phyloP scores from a whole-genome alignment of 2,329 filamentous ascomycete species.

The Diaporthe sp. region DNA sequence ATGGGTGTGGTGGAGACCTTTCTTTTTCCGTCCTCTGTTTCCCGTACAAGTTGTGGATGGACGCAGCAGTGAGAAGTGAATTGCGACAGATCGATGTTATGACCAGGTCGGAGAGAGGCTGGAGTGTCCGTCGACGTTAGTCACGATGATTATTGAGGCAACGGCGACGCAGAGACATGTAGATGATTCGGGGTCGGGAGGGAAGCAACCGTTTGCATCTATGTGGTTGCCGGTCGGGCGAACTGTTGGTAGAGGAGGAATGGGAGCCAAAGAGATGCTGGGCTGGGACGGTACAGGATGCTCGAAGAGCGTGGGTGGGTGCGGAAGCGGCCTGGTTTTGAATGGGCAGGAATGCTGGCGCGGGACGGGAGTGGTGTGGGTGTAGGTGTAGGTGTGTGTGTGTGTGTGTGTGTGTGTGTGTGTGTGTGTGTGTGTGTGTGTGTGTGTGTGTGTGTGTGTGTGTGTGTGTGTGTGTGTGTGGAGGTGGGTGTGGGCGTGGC shows the following conservation, averaged over 20 bases:
- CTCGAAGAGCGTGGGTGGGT: constrained; percentile 30
- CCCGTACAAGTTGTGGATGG: not conserved
- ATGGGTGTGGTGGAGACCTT: not conserved
- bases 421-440: constrained; percentile 2
- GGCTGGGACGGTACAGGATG: constrained; percentile 6
- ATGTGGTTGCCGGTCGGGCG: constrained; percentile 1
- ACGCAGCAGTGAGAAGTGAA: not conserved
- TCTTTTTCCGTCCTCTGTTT: not conserved
- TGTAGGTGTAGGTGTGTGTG: not conserved
- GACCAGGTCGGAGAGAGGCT: not conserved
- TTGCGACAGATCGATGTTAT: not conserved
- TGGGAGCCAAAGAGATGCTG: constrained; percentile 25
- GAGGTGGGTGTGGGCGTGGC: not conserved
- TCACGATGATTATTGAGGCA: constrained; percentile 6
- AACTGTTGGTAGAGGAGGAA: constrained; percentile 27
- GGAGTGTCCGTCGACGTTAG: not conserved
- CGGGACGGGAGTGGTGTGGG: constrained; percentile 12
- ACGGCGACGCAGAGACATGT: not conserved
- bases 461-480: not conserved
- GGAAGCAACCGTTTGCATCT: constrained; percentile 20
- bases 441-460: not conserved
- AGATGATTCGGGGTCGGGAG: not conserved
- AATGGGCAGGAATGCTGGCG: constrained; percentile 30
- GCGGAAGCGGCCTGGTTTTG: constrained; percentile 35
- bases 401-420: too few species aligned